Evolutionary conservation across 371 early-diverging fungal genomes (phyloP).

Genomic region (Chytridiales sp.): DNA sequence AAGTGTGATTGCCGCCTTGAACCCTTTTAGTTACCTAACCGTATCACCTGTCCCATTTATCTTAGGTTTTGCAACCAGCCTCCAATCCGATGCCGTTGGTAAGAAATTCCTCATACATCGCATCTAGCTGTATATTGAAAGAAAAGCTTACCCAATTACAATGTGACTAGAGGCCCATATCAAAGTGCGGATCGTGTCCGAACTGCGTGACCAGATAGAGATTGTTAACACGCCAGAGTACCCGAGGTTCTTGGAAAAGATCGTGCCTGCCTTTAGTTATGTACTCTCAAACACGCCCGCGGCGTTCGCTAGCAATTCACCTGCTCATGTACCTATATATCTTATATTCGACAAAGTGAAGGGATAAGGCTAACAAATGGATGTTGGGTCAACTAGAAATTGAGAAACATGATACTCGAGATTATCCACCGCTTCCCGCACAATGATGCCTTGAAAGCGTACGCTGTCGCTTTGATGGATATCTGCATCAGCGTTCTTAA

Average conservation of each 20-base stretch:
- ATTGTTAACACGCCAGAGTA: constrained; percentile 80
- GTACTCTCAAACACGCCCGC: constrained; percentile 75
- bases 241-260: constrained; percentile 68
- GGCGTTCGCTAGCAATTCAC: constrained; percentile 75
- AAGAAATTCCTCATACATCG: background rate
- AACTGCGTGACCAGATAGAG: constrained; percentile 89
- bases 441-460: constrained; percentile 71
- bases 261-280: constrained; percentile 81
- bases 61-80: constrained; percentile 25
- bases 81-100: constrained; percentile 25
- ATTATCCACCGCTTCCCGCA: constrained; percentile 90
- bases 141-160: background rate
- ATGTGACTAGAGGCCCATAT: constrained; percentile 35
- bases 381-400: constrained; percentile 62
- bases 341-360: background rate
- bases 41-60: background rate
- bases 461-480: constrained; percentile 52
- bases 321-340: constrained; percentile 71
- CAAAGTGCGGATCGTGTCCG: constrained; percentile 82
- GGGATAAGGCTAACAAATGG: background rate
- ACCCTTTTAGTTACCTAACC: background rate
- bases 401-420: constrained; percentile 87
- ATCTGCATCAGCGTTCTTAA: constrained; percentile 76
- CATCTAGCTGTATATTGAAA: background rate
- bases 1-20: background rate